phyloP scores from a whole-genome alignment of 305 asterid species.

The Petunia hybrid region DNA sequence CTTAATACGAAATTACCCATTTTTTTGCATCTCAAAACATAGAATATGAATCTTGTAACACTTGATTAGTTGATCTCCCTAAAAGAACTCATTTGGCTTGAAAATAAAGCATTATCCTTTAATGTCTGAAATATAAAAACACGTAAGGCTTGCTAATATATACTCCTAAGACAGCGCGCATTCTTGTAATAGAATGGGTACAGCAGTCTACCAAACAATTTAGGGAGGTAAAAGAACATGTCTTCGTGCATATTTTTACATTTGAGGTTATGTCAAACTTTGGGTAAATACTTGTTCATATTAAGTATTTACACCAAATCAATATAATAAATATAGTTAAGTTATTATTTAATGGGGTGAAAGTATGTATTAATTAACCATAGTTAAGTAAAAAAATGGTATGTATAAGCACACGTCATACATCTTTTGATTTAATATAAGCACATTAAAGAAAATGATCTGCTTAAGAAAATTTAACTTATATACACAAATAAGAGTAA shows the following conservation, averaged over 20 bases:
- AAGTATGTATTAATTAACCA: too few species aligned
- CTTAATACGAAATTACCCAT: neutral
- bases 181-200: neutral
- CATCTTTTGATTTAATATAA: too few species aligned
- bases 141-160: neutral
- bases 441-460: too few species aligned
- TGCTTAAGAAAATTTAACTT: neutral
- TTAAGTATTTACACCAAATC: too few species aligned
- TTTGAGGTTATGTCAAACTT: neutral
- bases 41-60: neutral
- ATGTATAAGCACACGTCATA: too few species aligned
- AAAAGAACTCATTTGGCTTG: neutral
- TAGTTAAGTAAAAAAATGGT: too few species aligned
- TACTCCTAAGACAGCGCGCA: neutral
- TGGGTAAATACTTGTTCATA: too few species aligned
- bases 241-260: neutral
- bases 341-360: too few species aligned
- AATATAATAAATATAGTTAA: too few species aligned
- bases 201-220: neutral
- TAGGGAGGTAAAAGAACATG: neutral
- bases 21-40: neutral
- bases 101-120: neutral
- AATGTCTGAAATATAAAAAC: neutral
- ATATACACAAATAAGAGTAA: neutral
- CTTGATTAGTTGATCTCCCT: constrained; percentile 13